A percentile compares a stretch with the other conserved stretches of the same genome.
phyloP scores from a whole-genome alignment of 805 yeast species.

The Zygoascus bituminiphila region DNA sequence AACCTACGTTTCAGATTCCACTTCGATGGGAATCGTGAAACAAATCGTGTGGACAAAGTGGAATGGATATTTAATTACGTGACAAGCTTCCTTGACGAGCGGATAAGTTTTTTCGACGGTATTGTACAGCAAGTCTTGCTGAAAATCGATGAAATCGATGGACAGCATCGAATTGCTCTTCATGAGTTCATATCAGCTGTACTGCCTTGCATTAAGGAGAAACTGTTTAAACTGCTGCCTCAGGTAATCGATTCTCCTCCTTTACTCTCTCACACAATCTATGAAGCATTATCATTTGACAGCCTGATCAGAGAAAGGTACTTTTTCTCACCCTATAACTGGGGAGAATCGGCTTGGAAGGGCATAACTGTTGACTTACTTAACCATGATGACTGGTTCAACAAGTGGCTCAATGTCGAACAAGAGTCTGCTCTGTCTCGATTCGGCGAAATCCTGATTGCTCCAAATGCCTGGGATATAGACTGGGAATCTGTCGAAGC shows the following conservation, averaged over 20 bases:
- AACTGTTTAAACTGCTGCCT: conserved; percentile 30
- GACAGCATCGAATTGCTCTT: conserved; percentile 24
- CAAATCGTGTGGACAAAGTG: conserved; percentile 59
- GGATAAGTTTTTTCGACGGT: conserved; percentile 21
- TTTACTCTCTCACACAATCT: conserved; percentile 49
- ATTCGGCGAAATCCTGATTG: conserved; percentile 42
- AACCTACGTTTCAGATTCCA: conserved; percentile 49
- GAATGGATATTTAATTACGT: conserved; percentile 58
- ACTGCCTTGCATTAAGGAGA: conserved; percentile 39
- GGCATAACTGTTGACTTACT: conserved; percentile 34
- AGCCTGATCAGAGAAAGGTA: conserved; percentile 37
- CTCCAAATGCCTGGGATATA: conserved; percentile 44
- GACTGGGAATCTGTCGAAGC: conserved; percentile 46
- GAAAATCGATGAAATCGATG: conserved; percentile 3
- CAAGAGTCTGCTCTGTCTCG: conserved; percentile 36
- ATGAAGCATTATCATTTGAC: conserved; percentile 53
- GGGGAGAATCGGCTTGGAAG: conserved; percentile 30
- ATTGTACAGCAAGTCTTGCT: conserved; percentile 20
- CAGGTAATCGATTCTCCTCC: conserved; percentile 32
- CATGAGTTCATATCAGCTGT: conserved; percentile 40
- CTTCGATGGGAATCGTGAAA: conserved; percentile 48
- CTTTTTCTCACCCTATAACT: conserved; percentile 37
- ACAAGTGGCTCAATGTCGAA: conserved; percentile 49
- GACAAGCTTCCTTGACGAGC: conserved; percentile 26
- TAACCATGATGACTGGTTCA: conserved; percentile 27